Evolutionary conservation across 164 flowering plant species (phyloP), one percentile per base, ranked within the genome.

Genomic region (Tinospora cordifolia): DNA sequence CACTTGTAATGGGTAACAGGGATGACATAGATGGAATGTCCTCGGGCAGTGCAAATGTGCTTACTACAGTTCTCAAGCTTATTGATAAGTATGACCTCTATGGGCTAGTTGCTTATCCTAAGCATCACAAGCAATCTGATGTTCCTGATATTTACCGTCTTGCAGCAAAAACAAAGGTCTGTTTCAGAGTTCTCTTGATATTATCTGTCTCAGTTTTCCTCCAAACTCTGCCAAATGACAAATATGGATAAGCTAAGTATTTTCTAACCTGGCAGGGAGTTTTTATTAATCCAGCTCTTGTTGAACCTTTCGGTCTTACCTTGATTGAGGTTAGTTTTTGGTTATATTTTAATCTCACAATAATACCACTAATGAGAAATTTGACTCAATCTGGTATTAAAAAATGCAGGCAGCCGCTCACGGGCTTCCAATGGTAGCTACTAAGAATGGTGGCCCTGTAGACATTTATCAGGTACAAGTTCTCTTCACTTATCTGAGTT

Each of bases 401-500:
- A 71, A 46, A 30, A 68, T 85, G 75, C 70, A 91, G 98, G 98
- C 98, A 62, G 97, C 95, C 63, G 98, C 98, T 40, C 97, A 94
- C 78, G 98, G 98, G 65, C 90, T 94, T 49, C 98, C 98, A 26
- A 92, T 92, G 92, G 97, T 94, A 80, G 98, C 98, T 51, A 94
- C 98, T 21, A 94, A 87, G 80, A 94, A 92, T 81, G 98, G 98
- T 19, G 98, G 98, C 62, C 97, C 97, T 1, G 98, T 92, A 59
- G 98, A 92, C 77, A 94, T 94, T 66, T 88, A 92, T 70, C 83
- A 81, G 89, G 98, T 93, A 84, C 76, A 66, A 71, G 11, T 15
- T 8, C 22, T 19, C 13, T 46, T 8, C 21, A 8, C 49, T 46
- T 40, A 62, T 27, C 21, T 39, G 58, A 24, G n/a, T n/a, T n/a